Base-by-base conservation (phyloP, 2,329 filamentous ascomycete genomes). In the Ascochyta clinopodiicola region DNA sequence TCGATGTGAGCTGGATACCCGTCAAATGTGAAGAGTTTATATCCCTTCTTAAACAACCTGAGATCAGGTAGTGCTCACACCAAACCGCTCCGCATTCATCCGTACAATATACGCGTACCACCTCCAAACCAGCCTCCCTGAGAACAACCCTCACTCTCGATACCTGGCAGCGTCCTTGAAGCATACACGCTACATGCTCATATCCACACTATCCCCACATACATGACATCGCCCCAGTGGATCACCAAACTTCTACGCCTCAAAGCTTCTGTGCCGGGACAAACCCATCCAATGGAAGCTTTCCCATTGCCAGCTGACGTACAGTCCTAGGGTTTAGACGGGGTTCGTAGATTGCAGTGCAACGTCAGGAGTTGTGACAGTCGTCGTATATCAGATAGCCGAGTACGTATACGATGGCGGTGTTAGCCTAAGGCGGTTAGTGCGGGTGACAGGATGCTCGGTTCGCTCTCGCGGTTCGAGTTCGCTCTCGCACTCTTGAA, bases 81-180 rank as follows among this genome's bases (percentile, higher is more conserved):
- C 19, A 35, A 39, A 34, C 27, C 5, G 12, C 4, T 17, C 45
- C 39, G 25, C 34, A 13, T 17, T 25, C 39, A n/a, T 38, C 46
- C 45, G 42, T 50, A 27, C 24, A 45, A 17, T 43, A 42, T 56
- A 56, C 52, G 42, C 52, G 52, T 56, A 51, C 50, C 31, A 31
- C 2, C 8, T 2, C 12, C 52, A 37, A 24, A 9, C 21, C 35
- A 49, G 25, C 27, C 21, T 29, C 27, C 7, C 15, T 27, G 17
- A 6, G 38, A 25, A 19, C 19, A 17, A 36, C 1, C 19, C 19
- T 34, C 31, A 32, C 27, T 29, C 27, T 3, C 13, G 21, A n/a
- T 32, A 27, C n/a, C 32, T 17, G 7, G 15, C 29, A 13, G 19
- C 34, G 38, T 29, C 22, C 40, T 5, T 15, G 17, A 24, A 40